Conservation (phyloP, 371 early-diverging fungal genomes). For the Actinomortierella wolfii region DNA sequence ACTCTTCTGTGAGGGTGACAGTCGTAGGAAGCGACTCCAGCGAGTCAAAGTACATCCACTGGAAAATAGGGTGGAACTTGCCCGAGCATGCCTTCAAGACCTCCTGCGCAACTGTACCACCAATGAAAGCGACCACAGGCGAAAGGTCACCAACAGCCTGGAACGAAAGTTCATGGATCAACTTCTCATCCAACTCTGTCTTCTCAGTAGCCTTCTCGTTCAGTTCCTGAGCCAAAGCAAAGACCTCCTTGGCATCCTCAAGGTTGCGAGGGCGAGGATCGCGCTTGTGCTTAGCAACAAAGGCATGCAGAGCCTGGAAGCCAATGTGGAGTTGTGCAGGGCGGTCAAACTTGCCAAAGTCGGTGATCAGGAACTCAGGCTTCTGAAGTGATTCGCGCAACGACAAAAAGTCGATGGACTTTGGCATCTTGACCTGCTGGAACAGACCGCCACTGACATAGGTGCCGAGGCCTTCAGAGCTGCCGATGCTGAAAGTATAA, state of each 20-base stretch:
- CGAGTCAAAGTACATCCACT: conserved; percentile 98
- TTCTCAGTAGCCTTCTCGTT: conserved; percentile 49
- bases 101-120: conserved; percentile 99
- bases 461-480: conserved; percentile 73
- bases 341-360: conserved; percentile 97
- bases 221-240: conserved; percentile 55
- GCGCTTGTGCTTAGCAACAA: conserved; percentile 63
- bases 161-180: conserved; percentile 86
- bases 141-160: conserved; percentile 90
- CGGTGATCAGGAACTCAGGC: conserved; percentile 90
- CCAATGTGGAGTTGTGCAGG: conserved; percentile 90
- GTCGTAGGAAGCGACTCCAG: conserved; percentile 90
- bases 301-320: conserved; percentile 91
- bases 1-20: conserved; percentile 67
- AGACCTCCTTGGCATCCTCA: conserved; percentile 61
- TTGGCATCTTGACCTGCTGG: conserved; percentile 94
- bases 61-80: conserved; percentile 96
- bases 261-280: conserved; percentile 74
- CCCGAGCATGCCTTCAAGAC: conserved; percentile 96
- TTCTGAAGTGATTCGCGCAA: conserved; percentile 75
- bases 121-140: conserved; percentile 98
- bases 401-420: conserved; percentile 75
- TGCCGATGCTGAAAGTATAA: conserved; percentile 95
- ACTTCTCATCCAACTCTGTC: conserved; percentile 85
- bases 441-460: conserved; percentile 90